A percentile compares a stretch with the other conserved stretches of the same genome.
Evolutionary conservation across 768 basidiomycete genomes (phyloP).

Genomic region (Lactarius sp.): DNA sequence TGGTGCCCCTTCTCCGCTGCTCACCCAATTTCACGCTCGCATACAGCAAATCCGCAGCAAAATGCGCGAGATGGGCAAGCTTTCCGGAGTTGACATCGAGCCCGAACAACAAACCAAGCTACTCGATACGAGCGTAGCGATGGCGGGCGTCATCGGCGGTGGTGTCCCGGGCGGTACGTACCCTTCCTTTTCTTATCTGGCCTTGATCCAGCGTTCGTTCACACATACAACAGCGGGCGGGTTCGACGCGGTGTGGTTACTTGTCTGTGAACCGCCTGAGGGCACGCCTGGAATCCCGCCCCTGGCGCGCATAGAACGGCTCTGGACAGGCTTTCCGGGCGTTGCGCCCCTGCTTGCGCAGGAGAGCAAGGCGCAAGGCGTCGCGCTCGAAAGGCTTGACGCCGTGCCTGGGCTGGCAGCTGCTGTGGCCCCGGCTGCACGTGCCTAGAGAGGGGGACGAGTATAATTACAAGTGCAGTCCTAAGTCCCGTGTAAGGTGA

Average conservation of each 20-base stretch:
- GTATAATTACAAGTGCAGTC: constrained; percentile 9
- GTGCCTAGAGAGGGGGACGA: neutral
- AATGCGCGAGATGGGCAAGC: constrained; percentile 81
- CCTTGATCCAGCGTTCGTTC: neutral
- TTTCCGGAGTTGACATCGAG: constrained; percentile 82
- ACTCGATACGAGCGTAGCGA: constrained; percentile 67
- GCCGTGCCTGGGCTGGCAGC: constrained; percentile 27
- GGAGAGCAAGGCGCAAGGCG: constrained; percentile 66
- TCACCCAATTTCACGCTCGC: neutral
- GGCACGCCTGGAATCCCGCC: constrained; percentile 45
- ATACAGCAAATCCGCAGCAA: constrained; percentile 66
- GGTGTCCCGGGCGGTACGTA: constrained; percentile 92
- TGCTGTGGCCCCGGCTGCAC: constrained; percentile 3
- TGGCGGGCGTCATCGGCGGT: constrained; percentile 86
- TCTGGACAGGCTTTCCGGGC: constrained; percentile 61
- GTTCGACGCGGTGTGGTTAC: constrained; percentile 94
- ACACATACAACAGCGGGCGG: constrained; percentile 73
- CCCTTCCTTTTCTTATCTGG: neutral
- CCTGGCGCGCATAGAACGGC: constrained; percentile 54
- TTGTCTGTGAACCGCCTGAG: constrained; percentile 58
- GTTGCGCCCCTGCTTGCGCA: constrained; percentile 69
- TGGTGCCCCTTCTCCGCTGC: constrained; percentile 4
- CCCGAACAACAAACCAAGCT: constrained; percentile 82
- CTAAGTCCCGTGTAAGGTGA: constrained; percentile 12
- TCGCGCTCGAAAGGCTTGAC: constrained; percentile 56